Evolutionary conservation across 805 yeast genomes (phyloP), one percentile per base, ranked within the genome.

Genomic region (Phaffomyces antillensis): DNA sequence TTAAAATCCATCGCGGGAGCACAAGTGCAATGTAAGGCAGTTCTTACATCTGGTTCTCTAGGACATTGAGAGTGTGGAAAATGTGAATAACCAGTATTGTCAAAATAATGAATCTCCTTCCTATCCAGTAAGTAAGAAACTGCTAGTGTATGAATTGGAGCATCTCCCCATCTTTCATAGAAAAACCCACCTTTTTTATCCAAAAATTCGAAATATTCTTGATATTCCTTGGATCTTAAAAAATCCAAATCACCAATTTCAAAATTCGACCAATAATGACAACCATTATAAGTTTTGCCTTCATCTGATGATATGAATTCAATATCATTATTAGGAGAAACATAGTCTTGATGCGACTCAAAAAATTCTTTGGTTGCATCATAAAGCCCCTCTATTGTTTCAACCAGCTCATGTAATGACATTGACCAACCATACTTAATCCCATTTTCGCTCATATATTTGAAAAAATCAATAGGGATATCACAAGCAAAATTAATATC

Each of bases 111-210:
- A 16, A 86, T 60, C 55, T 83, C 75, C 28, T 68, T 64, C 53
- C 71, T 70, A 49, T 77, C 72, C 41, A 81, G 62, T 55, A 84
- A 71, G 39, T 82, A 64, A 2, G 88, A 65, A 3, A 79, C 85
- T 6, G 86, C 95, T 41, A 86, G 72, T 1, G 95, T 77, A 65
- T 86, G 95, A n/a, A 86, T 77, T 4, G 95, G 95, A 0, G 95
- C 96, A 64, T 87, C 96, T 18, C 96, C 96, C 95, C 96, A 87
- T 52, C 96, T 72, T 66, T 87, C 93, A 59, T 85, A 84, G 61
- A 77, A 86, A 61, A 86, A 86, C 1, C 95, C 95, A 46, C 95
- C 95, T 3, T 75, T 61, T 39, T 62, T 48, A 59, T 86, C 95
- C 38, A 86, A 66, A 58, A 67, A 66, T 20, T 83, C 68, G 59